Percentiles rank a stretch among this genome's conserved stretches.
Conservation (phyloP, 192 early-diverging fungal genomes). For the Coemansia sp. region DNA sequence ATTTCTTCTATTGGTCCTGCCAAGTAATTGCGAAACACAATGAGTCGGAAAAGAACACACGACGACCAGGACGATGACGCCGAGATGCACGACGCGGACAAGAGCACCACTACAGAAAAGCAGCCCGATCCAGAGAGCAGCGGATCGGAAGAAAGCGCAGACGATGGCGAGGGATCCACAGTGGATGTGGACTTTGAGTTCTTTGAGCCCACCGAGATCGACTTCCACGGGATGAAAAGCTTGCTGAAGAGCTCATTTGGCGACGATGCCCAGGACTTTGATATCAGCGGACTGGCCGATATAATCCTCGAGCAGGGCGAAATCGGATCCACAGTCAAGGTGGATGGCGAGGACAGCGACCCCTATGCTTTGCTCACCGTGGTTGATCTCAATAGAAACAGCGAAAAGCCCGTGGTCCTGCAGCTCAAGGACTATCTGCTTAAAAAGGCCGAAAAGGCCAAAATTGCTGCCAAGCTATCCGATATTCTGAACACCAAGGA, state of each 20-base stretch:
- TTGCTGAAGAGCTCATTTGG: slow-evolving; percentile 79
- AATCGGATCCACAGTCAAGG: slow-evolving; percentile 88
- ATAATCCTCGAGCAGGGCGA: slow-evolving; percentile 71
- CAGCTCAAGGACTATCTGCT: slow-evolving; percentile 65
- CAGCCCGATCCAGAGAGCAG: background rate
- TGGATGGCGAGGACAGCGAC: slow-evolving; percentile 71
- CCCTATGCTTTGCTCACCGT: slow-evolving; percentile 87
- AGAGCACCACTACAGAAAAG: background rate
- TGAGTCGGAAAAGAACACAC: slow-evolving; percentile 30
- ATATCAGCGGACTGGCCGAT: slow-evolving; percentile 76
- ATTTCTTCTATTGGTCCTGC: background rate
- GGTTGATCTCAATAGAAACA: slow-evolving; percentile 65
- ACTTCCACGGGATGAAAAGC: slow-evolving; percentile 90
- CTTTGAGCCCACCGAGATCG: slow-evolving; percentile 82
- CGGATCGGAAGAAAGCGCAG: background rate
- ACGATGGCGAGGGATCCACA: slow-evolving; percentile 8
- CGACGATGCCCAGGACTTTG: slow-evolving; percentile 75
- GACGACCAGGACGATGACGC: slow-evolving; percentile 10
- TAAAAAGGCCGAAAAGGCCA: slow-evolving; percentile 56
- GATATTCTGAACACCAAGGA: slow-evolving; percentile 29
- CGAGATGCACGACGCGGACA: background rate
- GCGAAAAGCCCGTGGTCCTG: slow-evolving; percentile 53
- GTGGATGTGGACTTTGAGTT: slow-evolving; percentile 96
- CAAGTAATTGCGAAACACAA: background rate
- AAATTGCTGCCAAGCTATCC: slow-evolving; percentile 16